Conservation (phyloP, 805 yeast genomes). For the Ogataea polymorpha region DNA sequence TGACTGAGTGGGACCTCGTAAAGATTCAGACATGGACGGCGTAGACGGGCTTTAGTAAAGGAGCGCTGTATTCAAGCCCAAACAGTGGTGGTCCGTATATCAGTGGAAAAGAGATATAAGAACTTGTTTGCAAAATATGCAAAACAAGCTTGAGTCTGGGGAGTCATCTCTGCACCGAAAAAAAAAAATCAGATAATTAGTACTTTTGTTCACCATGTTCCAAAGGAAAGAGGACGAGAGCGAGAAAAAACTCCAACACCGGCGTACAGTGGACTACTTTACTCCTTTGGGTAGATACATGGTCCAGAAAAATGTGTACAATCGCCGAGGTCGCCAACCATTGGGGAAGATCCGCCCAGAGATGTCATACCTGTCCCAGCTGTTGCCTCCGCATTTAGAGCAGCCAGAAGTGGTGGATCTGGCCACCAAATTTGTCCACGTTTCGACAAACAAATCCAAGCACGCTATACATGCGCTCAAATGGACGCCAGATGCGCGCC, state of each 20-base stretch:
- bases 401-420: conserved; percentile 56
- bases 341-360: conserved; percentile 65
- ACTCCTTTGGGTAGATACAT: conserved; percentile 67
- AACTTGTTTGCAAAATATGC: not conserved
- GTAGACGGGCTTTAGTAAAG: too few species aligned
- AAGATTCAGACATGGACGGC: not conserved
- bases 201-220: conserved; percentile 1
- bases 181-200: not conserved
- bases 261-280: conserved; percentile 78
- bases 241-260: conserved; percentile 32
- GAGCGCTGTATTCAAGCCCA: too few species aligned
- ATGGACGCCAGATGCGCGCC: conserved; percentile 96
- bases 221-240: conserved; percentile 16
- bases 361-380: conserved; percentile 57
- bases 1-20: conserved; percentile 2
- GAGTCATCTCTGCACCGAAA: conserved; percentile 5
- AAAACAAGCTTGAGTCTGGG: not conserved
- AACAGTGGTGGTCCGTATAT: too few species aligned
- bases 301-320: conserved; percentile 43
- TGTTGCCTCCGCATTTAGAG: conserved; percentile 58
- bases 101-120: too few species aligned
- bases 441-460: conserved; percentile 85
- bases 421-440: conserved; percentile 81
- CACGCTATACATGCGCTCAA: conserved; percentile 86
- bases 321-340: conserved; percentile 33